Conservation (phyloP, 1,284 basidiomycete genomes). For the Cystobasidiaceae sp. region DNA sequence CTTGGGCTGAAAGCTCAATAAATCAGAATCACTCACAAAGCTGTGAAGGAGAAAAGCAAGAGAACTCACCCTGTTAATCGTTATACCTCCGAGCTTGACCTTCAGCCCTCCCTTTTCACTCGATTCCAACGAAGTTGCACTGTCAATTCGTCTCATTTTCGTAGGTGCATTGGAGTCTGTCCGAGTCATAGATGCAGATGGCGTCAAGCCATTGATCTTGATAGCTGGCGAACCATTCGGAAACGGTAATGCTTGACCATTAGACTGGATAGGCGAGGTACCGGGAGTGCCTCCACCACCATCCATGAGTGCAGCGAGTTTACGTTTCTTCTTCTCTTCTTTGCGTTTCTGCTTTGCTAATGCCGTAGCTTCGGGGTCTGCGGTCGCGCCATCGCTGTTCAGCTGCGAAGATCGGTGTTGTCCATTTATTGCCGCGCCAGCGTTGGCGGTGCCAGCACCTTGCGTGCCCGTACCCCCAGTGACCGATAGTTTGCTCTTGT, state of each 20-base stretch:
- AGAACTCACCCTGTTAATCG: slow-evolving; percentile 13
- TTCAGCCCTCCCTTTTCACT: slow-evolving; percentile 3
- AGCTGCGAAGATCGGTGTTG: too few species aligned
- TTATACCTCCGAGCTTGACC: slow-evolving; percentile 10
- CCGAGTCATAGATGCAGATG: neutral
- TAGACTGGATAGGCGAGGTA: neutral
- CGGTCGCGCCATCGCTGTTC: too few species aligned
- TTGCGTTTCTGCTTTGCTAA: slow-evolving; percentile 21
- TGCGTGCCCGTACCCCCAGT: too few species aligned
- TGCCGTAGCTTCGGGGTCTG: too few species aligned
- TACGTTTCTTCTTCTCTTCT: slow-evolving; percentile 28
- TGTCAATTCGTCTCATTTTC: slow-evolving; percentile 19
- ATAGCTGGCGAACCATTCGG: slow-evolving; percentile 17
- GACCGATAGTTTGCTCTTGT: too few species aligned
- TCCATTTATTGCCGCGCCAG: neutral
- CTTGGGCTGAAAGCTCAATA: neutral
- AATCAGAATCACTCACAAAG: neutral
- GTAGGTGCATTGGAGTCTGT: slow-evolving; percentile 4
- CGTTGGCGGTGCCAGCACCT: neutral
- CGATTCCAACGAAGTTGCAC: slow-evolving; percentile 15
- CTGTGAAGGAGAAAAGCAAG: neutral
- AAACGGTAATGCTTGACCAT: neutral
- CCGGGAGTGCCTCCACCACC: neutral
- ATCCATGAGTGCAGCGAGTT: slow-evolving; percentile 7
- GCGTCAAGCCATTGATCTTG: slow-evolving; percentile 2